Evolutionary conservation across 768 basidiomycete species (phyloP).

Genomic region (Scleroderma bovista): DNA sequence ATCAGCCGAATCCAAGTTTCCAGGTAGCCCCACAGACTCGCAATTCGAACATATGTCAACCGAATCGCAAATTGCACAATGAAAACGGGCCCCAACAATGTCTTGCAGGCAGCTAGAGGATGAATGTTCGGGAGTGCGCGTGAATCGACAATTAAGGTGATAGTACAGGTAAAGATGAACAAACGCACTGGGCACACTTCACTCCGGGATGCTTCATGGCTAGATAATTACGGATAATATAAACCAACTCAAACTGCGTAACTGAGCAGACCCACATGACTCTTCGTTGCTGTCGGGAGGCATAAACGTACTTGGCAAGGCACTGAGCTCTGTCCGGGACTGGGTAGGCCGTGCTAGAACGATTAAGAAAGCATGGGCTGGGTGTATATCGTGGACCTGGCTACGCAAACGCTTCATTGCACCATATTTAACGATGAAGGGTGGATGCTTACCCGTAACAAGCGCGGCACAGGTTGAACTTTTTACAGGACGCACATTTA

Average conservation of each 20-base stretch:
- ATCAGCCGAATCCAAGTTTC: constrained; percentile 71
- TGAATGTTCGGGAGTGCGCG: background rate
- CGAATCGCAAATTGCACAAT: constrained; percentile 83
- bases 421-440: background rate
- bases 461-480: constrained; percentile 75
- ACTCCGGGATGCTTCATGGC: constrained; percentile 77
- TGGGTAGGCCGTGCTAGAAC: constrained; percentile 60
- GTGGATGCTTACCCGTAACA: constrained; percentile 62
- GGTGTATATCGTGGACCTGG: constrained; percentile 89
- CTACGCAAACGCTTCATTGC: constrained; percentile 33
- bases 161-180: background rate
- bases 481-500: constrained; percentile 78
- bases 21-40: constrained; percentile 80
- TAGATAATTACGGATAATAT: constrained; percentile 22
- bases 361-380: constrained; percentile 78
- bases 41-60: constrained; percentile 86
- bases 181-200: constrained; percentile 78
- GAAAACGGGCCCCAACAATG: constrained; percentile 89
- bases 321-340: constrained; percentile 37
- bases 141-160: background rate
- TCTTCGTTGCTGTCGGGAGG: constrained; percentile 46
- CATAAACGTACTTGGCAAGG: constrained; percentile 8
- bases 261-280: constrained; percentile 42
- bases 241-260: background rate
- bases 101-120: constrained; percentile 71